phyloP scores from a whole-genome alignment of 768 basidiomycete species.

The Trametopsis cervina region DNA sequence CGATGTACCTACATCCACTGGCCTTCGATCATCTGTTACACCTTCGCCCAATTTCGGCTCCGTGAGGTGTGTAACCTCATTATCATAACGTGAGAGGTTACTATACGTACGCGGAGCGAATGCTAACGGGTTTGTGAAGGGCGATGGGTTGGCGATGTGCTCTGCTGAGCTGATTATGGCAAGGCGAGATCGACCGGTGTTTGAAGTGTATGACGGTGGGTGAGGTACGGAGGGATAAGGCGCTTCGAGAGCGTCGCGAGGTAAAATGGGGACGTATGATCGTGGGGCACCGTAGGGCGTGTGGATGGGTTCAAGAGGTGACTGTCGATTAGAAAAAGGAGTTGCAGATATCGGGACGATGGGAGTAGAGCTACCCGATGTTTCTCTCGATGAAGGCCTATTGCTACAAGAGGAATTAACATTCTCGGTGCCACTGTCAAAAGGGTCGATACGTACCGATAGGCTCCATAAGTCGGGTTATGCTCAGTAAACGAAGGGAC shows the following conservation, averaged over 20 bases:
- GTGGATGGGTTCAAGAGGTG: background rate
- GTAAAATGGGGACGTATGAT: constrained; percentile 2
- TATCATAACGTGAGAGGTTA: constrained; percentile 18
- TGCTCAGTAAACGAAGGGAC: no score
- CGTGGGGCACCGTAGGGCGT: background rate
- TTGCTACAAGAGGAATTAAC: no score
- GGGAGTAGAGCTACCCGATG: background rate
- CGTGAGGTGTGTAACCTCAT: no score
- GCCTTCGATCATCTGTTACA: background rate
- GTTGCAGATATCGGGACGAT: background rate
- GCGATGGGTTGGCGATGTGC: constrained; percentile 6
- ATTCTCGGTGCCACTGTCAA: no score
- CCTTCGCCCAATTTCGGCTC: background rate
- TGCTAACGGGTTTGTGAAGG: constrained; percentile 5
- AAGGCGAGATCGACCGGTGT: background rate
- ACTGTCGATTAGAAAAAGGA: background rate
- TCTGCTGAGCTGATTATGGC: background rate
- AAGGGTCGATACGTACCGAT: no score
- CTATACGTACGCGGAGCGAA: constrained; percentile 18
- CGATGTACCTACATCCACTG: background rate
- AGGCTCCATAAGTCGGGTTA: no score
- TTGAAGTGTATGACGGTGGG: background rate
- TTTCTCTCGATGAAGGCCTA: no score
- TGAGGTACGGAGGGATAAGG: background rate
- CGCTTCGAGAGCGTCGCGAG: background rate